Evolutionary conservation across 108 stramenopile genomes (phyloP).

Genomic region (Nannochloropsis granulata): DNA sequence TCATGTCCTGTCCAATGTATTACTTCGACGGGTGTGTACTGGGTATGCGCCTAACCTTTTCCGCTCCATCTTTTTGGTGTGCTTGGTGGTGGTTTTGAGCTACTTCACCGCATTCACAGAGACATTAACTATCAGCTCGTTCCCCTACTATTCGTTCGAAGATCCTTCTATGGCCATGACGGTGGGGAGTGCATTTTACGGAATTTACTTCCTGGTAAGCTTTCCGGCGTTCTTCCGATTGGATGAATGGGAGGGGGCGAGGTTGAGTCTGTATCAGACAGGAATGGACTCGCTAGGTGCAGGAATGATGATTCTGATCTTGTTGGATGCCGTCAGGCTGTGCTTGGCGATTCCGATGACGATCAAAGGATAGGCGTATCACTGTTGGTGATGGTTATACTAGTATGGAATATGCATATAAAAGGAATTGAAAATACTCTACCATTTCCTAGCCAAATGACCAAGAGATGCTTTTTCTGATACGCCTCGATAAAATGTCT

Average conservation of each 20-base stretch:
- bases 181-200: slow-evolving; percentile 74
- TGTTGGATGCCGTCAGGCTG: slow-evolving; percentile 77
- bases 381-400: too few relatives aligned
- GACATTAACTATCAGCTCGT: slow-evolving; percentile 74
- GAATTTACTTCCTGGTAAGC: slow-evolving; percentile 93
- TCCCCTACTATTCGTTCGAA: slow-evolving; percentile 89
- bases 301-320: slow-evolving; percentile 70
- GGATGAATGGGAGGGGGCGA: slow-evolving; percentile 23
- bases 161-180: slow-evolving; percentile 55
- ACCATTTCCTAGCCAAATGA: too few relatives aligned
- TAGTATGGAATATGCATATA: too few relatives aligned
- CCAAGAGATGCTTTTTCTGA: too few relatives aligned
- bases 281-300: slow-evolving; percentile 19
- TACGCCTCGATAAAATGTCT: too few relatives aligned
- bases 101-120: slow-evolving; percentile 97
- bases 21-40: slow-evolving; percentile 57
- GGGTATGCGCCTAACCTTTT: background rate
- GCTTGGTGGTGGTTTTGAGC: too few relatives aligned
- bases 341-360: slow-evolving; percentile 13
- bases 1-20: slow-evolving; percentile 73
- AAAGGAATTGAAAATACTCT: too few relatives aligned
- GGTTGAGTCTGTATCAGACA: slow-evolving; percentile 7
- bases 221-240: slow-evolving; percentile 48
- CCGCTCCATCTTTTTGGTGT: slow-evolving; percentile 20
- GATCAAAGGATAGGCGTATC: background rate